Percentiles rank a stretch among this genome's conserved stretches.
These are phyloP conservation scores for Leucogyrophana mollusca DNA, from an alignment of 768 basidiomycete genomes.

Conservation along the genomic window DNA sequence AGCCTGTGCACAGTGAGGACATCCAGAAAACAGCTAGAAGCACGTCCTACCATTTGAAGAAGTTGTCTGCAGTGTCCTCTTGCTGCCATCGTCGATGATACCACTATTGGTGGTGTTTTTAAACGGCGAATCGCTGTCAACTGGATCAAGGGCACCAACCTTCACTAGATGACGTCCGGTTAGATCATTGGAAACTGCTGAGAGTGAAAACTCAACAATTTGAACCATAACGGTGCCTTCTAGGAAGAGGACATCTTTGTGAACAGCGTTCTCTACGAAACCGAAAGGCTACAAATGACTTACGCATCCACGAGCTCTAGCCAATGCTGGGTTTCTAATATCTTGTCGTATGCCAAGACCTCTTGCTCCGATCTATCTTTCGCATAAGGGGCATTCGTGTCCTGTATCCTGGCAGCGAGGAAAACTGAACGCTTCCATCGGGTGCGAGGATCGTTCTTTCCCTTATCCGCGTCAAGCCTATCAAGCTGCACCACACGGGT, in stretches of 20 bases:
- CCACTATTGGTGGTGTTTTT: constrained; percentile 32
- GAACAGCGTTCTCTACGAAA: neutral
- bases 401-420: constrained; percentile 40
- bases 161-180: constrained; percentile 36
- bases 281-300: constrained; percentile 10
- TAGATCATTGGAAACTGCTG: neutral
- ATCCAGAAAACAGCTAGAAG: neutral
- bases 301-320: constrained; percentile 61
- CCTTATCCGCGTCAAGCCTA: constrained; percentile 41
- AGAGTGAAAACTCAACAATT: constrained; percentile 37
- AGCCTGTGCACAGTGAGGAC: constrained; percentile 44
- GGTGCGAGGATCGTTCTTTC: constrained; percentile 42
- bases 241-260: constrained; percentile 10
- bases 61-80: constrained; percentile 61
- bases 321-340: constrained; percentile 62
- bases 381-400: constrained; percentile 37
- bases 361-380: constrained; percentile 13
- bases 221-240: constrained; percentile 64
- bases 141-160: constrained; percentile 20
- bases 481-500: constrained; percentile 28
- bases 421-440: constrained; percentile 50
- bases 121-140: neutral
- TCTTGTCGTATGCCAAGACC: constrained; percentile 30
- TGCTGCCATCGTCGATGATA: constrained; percentile 62
- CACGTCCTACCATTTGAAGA: constrained; percentile 53